Base-by-base conservation (phyloP, 2,329 filamentous ascomycete genomes). In the Penicillium sp. region DNA sequence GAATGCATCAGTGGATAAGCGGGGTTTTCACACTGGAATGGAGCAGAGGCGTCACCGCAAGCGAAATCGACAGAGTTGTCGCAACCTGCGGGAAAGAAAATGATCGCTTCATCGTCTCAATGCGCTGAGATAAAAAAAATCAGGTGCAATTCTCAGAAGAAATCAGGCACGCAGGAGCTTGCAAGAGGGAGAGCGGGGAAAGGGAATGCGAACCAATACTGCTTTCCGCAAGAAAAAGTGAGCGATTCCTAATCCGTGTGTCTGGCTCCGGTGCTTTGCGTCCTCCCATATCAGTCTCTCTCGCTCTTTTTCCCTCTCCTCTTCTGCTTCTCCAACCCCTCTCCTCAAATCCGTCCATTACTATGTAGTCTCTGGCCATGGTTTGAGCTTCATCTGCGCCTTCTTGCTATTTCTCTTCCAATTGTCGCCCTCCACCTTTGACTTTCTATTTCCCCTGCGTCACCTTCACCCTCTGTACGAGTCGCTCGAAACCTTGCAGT, bases 301-400 rank as follows among this genome's bases (percentile, higher is more conserved):
- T 69, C 68, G 67, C 70, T 69, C 67, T 67, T 70, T 71, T 69
- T 65, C 35, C 66, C 69, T 73, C 64, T 70, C 68, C 68, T 63
- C 67, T 71, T 76, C 70, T 68, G 67, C 69, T 67, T 65, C 69
- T 71, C 73, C 70, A 71, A 67, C 66, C 66, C 71, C 70, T 71
- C 70, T 63, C 68, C 68, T 64, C 73, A 70, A 74, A 73, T 70
- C 68, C 66, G 58, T 72, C 66, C 71, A 77, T 72, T 78, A 78
- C 73, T 78, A 78, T 78, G 76, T 78, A 78, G 76, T 72, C 73
- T 66, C 72, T 67, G 68, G 71, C 71, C 72, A 67, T 71, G 62
- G 53, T 65, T 67, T 64, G 70, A 72, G 70, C 74, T 75, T 60
- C 71, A 65, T 65, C 67, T 67, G 57, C 58, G 59, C 68, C 63